These are phyloP conservation scores for Pseudogymnoascus sp. DNA, from an alignment of 2,329 filamentous ascomycete genomes.

Conservation along the genomic window DNA sequence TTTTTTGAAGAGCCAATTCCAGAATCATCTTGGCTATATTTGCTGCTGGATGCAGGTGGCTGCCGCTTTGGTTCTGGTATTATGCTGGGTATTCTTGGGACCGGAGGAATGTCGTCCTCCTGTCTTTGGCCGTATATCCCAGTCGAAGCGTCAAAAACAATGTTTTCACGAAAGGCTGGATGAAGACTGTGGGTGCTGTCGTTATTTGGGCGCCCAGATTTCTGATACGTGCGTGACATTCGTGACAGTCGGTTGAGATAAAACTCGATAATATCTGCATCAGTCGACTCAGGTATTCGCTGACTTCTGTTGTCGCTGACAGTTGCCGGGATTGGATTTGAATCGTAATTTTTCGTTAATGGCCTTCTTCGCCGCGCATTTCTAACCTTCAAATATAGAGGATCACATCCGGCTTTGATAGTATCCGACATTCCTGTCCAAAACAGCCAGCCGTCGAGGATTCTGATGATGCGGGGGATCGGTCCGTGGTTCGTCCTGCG, in stretches of 20 bases:
- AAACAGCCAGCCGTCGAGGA: slow-evolving; percentile 4
- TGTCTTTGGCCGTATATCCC: not conserved
- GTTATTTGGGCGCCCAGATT: not conserved
- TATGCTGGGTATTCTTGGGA: not conserved
- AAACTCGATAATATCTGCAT: not conserved
- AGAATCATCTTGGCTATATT: not conserved
- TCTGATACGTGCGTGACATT: not conserved
- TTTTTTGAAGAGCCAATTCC: not conserved
- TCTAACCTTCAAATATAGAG: not conserved
- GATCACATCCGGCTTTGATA: not conserved
- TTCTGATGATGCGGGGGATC: not conserved
- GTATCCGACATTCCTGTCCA: not conserved
- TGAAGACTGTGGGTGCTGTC: slow-evolving; percentile 1
- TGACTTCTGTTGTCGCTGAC: not conserved
- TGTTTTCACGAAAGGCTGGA: not conserved
- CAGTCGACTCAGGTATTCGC: not conserved
- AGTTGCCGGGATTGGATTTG: not conserved
- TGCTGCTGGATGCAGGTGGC: not conserved
- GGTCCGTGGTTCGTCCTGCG: not conserved
- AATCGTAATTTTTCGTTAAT: not conserved
- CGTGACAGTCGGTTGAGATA: not conserved
- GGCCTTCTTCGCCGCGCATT: not conserved
- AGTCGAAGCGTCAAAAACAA: not conserved
- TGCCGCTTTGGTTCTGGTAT: not conserved
- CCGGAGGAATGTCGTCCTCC: not conserved